phyloP scores from a whole-genome alignment of 2,329 filamentous ascomycete species.

The Alternaria alternata region DNA sequence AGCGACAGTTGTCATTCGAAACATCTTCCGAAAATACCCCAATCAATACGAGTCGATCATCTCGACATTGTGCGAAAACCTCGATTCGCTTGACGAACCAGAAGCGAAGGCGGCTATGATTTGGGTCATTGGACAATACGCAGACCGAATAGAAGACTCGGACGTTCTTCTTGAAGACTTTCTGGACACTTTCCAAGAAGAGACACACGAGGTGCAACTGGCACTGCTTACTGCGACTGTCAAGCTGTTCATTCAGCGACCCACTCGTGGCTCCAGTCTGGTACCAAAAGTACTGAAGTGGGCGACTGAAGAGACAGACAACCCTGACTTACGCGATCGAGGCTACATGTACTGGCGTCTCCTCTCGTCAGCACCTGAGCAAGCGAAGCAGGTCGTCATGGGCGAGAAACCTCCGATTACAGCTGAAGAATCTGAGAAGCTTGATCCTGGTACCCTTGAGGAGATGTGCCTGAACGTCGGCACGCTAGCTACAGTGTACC shows the following conservation, averaged over 20 bases:
- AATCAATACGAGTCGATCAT: constrained; percentile 99
- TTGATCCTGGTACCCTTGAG: constrained; percentile 89
- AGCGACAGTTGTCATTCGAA: constrained; percentile 96
- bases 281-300: constrained; percentile 96
- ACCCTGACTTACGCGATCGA: constrained; percentile 92
- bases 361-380: constrained; percentile 87
- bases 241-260: constrained; percentile 96
- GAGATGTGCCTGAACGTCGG: constrained; percentile 98
- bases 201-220: constrained; percentile 94
- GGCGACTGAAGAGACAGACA: constrained; percentile 99
- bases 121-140: constrained; percentile 99
- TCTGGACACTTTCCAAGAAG: constrained; percentile 89
- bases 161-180: constrained; percentile 95
- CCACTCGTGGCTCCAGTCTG: constrained; percentile 90
- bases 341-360: constrained; percentile 99
- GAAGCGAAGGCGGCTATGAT: constrained; percentile 99
- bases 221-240: constrained; percentile 95
- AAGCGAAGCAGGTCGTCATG: constrained; percentile 91
- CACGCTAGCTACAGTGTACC: constrained; percentile 93
- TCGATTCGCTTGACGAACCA: constrained; percentile 95
- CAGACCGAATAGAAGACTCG: constrained; percentile 95
- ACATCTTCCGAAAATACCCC: constrained; percentile 99
- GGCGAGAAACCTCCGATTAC: constrained; percentile 96
- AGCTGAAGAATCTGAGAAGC: constrained; percentile 85
- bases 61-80: constrained; percentile 90